phyloP scores from a whole-genome alignment of 73 alveolate species.

The Uronychia binucleata region DNA sequence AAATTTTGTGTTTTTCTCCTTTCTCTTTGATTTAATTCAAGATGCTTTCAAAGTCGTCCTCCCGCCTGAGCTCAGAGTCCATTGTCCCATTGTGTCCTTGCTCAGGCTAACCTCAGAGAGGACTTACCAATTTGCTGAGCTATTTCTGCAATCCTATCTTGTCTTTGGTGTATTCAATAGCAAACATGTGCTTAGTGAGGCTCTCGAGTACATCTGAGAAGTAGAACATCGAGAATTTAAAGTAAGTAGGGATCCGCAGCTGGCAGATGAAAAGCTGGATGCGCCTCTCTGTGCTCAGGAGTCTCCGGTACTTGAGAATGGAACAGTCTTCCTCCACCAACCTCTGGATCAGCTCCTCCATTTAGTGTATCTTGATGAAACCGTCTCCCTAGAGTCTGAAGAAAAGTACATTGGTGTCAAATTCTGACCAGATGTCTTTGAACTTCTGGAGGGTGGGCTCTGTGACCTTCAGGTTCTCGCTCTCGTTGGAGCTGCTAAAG shows the following conservation, averaged over 20 bases:
- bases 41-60: conserved; percentile 11
- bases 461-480: not conserved
- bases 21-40: not conserved
- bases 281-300: not conserved
- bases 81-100: too few species aligned
- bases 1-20: not conserved
- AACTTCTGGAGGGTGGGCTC: not conserved
- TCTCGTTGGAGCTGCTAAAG: not conserved
- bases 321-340: not conserved
- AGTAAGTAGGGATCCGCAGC: conserved; percentile 1
- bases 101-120: too few species aligned
- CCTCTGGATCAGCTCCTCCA: not conserved
- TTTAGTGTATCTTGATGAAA: not conserved
- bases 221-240: not conserved
- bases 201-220: conserved; percentile 25
- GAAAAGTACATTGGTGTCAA: conserved; percentile 19
- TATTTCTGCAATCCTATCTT: conserved; percentile 16
- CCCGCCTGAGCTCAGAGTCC: not conserved
- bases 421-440: conserved; percentile 9
- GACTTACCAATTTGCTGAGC: not conserved
- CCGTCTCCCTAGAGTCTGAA: not conserved
- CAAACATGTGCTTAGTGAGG: not conserved
- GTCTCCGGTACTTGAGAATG: not conserved
- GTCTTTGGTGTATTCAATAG: not conserved
- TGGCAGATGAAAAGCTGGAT: not conserved